These are phyloP conservation scores for Hygrocybe punicea DNA, from an alignment of 768 basidiomycete species.

Conservation along the genomic window DNA sequence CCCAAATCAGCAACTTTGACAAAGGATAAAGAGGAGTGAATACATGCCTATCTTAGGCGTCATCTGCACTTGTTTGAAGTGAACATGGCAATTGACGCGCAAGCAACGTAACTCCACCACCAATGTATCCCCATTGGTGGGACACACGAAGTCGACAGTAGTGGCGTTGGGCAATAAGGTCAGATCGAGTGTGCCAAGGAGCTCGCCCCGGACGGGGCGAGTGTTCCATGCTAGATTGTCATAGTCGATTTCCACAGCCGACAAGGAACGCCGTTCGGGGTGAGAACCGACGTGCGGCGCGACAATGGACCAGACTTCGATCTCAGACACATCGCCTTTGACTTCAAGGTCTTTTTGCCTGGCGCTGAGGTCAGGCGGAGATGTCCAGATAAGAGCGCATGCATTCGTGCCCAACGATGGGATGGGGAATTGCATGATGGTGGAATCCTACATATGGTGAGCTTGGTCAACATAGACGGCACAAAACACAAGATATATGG, in stretches of 20 bases:
- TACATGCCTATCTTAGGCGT: conserved; percentile 6
- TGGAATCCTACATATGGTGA: conserved; percentile 5
- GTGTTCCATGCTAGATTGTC: conserved; percentile 10
- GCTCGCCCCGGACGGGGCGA: conserved; percentile 13
- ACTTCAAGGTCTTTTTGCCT: conserved; percentile 3
- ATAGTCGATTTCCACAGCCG: conserved; percentile 9
- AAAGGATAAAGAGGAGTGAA: neutral
- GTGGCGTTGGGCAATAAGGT: conserved; percentile 7
- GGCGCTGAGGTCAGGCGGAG: conserved; percentile 1
- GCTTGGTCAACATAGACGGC: neutral
- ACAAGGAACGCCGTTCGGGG: neutral
- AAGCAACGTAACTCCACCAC: conserved; percentile 14
- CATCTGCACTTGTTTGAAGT: conserved; percentile 12
- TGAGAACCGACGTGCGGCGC: neutral
- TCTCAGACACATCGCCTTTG: conserved; percentile 14
- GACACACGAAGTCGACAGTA: conserved; percentile 15
- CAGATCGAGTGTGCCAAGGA: conserved; percentile 12
- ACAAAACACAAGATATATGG: neutral
- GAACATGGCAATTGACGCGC: conserved; percentile 9
- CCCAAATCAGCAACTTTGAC: neutral
- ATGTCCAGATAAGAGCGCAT: conserved; percentile 10
- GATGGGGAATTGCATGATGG: conserved; percentile 14
- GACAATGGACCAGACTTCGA: conserved; percentile 18
- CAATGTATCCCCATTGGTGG: conserved; percentile 4
- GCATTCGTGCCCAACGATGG: conserved; percentile 1